phyloP scores from a whole-genome alignment of 179 eudicot genomes.

The Spergularia azorica region DNA sequence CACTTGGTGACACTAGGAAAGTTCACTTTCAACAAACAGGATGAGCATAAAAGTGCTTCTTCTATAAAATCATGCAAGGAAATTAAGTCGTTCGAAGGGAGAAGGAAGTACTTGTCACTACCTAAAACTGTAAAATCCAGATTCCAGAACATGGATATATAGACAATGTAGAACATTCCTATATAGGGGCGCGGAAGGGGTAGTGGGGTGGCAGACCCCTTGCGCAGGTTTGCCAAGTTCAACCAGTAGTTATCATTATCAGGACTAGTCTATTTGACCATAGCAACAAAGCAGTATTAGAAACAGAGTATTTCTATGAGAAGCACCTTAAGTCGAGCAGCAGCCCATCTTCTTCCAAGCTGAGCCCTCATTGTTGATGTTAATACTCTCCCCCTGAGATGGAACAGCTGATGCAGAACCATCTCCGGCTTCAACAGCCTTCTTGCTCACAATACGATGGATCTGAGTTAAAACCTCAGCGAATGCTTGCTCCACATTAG shows the following conservation, averaged over 20 bases:
- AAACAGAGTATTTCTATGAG: background rate
- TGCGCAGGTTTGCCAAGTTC: slow-evolving; percentile 3
- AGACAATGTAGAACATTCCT: slow-evolving; percentile 23
- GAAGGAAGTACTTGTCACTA: slow-evolving; percentile 1
- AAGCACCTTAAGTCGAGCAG: slow-evolving; percentile 37
- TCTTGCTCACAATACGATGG: slow-evolving; percentile 42
- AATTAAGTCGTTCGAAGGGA: background rate
- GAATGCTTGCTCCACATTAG: slow-evolving; percentile 42
- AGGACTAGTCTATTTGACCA: background rate
- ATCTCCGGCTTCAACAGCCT: slow-evolving; percentile 43
- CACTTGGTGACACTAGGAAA: background rate
- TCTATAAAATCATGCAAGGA: slow-evolving; percentile 3
- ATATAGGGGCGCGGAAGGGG: background rate
- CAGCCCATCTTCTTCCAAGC: slow-evolving; percentile 44
- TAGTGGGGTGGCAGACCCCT: background rate
- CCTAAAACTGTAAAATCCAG: slow-evolving; percentile 25
- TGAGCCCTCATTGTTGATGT: slow-evolving; percentile 34
- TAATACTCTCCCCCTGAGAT: slow-evolving; percentile 37
- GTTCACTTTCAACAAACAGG: background rate
- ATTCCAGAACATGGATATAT: slow-evolving; percentile 23
- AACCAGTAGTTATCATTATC: background rate
- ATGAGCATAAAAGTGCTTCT: slow-evolving; percentile 3
- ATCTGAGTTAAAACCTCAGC: slow-evolving; percentile 41
- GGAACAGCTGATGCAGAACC: slow-evolving; percentile 37
- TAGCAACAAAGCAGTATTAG: background rate